These are phyloP conservation scores for Spinacia oleracea DNA, from an alignment of 179 eudicot species.

Conservation along the genomic window DNA sequence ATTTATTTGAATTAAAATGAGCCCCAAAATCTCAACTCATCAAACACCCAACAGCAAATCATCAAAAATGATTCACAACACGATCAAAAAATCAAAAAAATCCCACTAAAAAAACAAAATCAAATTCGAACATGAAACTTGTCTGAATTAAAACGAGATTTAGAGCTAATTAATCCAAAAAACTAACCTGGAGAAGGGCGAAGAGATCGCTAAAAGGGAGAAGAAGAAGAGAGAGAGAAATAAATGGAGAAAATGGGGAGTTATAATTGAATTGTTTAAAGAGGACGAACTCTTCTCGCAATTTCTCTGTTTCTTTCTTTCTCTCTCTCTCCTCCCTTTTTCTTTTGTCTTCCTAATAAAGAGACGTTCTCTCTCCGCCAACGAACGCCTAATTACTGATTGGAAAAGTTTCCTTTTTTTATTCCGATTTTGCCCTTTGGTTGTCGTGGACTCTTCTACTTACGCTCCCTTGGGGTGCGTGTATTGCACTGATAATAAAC, in stretches of 20 bases:
- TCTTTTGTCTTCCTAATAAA: conserved; percentile 19
- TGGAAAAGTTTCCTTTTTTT: conserved; percentile 1
- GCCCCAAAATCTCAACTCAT: conserved; percentile 2
- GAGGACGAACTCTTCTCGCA: background rate
- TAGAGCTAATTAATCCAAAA: conserved; percentile 2
- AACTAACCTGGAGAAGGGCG: conserved; percentile 30
- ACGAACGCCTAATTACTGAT: conserved; percentile 33
- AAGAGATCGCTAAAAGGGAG: conserved; percentile 27
- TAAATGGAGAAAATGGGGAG: background rate
- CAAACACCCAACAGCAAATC: conserved; percentile 12
- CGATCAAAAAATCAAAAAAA: background rate
- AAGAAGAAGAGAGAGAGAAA: conserved; percentile 14
- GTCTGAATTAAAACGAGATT: background rate
- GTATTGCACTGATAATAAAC: background rate
- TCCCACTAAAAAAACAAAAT: background rate
- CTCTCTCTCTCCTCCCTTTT: background rate
- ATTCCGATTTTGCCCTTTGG: conserved; percentile 22
- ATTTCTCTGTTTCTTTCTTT: background rate
- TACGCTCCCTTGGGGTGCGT: background rate
- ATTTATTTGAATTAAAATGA: background rate
- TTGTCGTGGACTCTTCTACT: background rate
- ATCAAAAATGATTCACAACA: no score
- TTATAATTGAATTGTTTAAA: background rate
- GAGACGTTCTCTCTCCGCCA: conserved; percentile 38
- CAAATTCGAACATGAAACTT: background rate